Evolutionary conservation across 768 basidiomycete genomes (phyloP), one percentile per base, ranked within the genome.

Genomic region (Dentipellis fragilis): DNA sequence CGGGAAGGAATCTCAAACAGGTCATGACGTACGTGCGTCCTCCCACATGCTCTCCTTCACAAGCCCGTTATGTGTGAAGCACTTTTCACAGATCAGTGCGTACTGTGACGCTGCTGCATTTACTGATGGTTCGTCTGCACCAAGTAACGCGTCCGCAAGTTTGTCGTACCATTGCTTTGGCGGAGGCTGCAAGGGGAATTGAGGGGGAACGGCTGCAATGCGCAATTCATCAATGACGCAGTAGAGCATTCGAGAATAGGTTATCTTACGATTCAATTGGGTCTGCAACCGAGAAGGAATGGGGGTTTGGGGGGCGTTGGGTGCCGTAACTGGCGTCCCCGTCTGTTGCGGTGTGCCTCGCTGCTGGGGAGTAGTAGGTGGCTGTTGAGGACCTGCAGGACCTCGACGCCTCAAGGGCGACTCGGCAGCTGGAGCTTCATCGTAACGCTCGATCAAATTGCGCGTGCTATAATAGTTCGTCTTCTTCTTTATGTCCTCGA

Each of bases 401-500:
- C 58, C 62, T 52, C 63, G 68, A 46, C 65, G 62, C 47, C 71
- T 58, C 10, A 77, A 71, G 4, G 62, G 74, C 1, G 76, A 73
- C 10, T 63, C 48, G 22, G 62, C 67, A 1, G 66, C 57, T 2
- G 76, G 66, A 16, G 71, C 64, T 38, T 88, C 89, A 59, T 95
- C 95, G 63, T 96, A 97, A 56, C 84, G 82, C 66, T 95, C 92
- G 16, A 99, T 75, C 47, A 99, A 76, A 62, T 87, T 90, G 52
- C 89, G 84, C 29, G 93, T 99, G 10, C 81, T 82, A 66, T 99
- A 91, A 69, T 90, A 99, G 62, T 97, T 95, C 1, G 94, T 97
- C 68, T 89, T 93, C 74, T 93, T 92, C 78, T 99, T 99, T 62
- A 98, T 90, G 62, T 96, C 94, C 59, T 95, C 93, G 38, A 99